phyloP scores from a whole-genome alignment of 2,329 filamentous ascomycete species.

The Colletotrichum sp. region DNA sequence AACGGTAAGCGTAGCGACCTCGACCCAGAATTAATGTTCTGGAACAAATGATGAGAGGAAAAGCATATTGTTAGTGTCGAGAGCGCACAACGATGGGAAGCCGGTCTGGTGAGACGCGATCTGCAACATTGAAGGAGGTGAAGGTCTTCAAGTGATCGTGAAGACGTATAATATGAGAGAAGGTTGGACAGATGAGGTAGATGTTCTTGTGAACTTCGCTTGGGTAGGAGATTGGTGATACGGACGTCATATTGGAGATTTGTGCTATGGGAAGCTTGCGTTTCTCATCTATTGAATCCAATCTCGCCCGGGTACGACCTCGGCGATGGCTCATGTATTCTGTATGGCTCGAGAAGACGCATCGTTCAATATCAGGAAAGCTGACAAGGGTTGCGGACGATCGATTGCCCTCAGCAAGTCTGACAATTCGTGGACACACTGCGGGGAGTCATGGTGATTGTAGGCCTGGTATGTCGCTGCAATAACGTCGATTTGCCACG shows the following conservation, averaged over 20 bases:
- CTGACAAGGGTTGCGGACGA: neutral
- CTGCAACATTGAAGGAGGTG: neutral
- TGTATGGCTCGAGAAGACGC: neutral
- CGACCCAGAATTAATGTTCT: neutral
- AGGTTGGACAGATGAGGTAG: neutral
- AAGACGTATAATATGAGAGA: neutral
- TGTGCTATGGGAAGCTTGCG: neutral
- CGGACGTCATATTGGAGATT: neutral
- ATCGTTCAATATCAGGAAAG: neutral
- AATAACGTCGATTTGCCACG: neutral
- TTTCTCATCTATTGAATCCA: neutral
- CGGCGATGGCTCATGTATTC: neutral
- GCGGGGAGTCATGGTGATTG: neutral
- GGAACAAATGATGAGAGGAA: neutral
- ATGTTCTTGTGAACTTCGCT: neutral
- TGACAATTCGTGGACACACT: neutral
- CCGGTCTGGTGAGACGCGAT: neutral
- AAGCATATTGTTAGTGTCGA: neutral
- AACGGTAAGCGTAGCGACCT: neutral
- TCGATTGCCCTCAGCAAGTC: neutral
- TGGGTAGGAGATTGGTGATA: neutral
- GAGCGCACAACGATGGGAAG: neutral
- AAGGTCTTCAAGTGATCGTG: neutral
- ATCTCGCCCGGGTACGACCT: neutral
- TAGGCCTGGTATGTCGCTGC: neutral